Evolutionary conservation across 2,329 filamentous ascomycete genomes (phyloP).

Genomic region (Fusarium multiceps): DNA sequence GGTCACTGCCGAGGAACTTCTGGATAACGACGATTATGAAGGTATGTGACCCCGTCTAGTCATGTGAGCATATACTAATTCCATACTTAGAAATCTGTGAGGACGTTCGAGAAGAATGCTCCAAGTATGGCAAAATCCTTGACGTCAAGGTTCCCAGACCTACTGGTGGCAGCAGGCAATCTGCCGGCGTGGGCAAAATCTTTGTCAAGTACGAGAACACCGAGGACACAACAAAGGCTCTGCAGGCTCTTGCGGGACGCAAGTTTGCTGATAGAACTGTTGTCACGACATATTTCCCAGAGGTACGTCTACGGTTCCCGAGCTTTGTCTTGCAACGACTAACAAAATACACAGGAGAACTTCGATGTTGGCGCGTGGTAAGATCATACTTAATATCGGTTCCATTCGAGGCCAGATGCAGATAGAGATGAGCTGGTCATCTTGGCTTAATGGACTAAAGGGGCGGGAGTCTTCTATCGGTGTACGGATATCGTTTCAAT

Average conservation of each 20-base stretch:
- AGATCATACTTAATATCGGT: conserved; percentile 26
- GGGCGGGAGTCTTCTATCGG: conserved; percentile 39
- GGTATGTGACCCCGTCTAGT: conserved; percentile 63
- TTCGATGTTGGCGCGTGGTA: conserved; percentile 94
- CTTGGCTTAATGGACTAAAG: conserved; percentile 36
- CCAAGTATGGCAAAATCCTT: conserved; percentile 85
- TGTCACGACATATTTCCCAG: conserved; percentile 94
- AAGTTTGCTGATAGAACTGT: conserved; percentile 98
- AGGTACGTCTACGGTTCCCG: conserved; percentile 65
- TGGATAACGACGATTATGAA: conserved; percentile 95
- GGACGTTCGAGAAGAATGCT: conserved; percentile 91
- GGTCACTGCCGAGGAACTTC: conserved; percentile 94
- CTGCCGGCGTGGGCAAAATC: conserved; percentile 94
- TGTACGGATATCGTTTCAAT: conserved; percentile 39
- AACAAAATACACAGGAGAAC: conserved; percentile 75
- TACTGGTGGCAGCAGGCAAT: conserved; percentile 82
- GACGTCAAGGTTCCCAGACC: conserved; percentile 96
- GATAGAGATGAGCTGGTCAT: background rate
- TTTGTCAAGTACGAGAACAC: conserved; percentile 90
- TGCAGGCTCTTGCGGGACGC: conserved; percentile 89
- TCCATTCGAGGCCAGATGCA: conserved; percentile 6
- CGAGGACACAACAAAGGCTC: conserved; percentile 83
- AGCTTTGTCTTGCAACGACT: conserved; percentile 35
- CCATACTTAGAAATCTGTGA: conserved; percentile 84
- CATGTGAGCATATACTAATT: conserved; percentile 49